Percentiles rank a stretch among this genome's conserved stretches.
Evolutionary conservation across 176 grass and related monocot species (phyloP).

Genomic region (Typha latifolia): DNA sequence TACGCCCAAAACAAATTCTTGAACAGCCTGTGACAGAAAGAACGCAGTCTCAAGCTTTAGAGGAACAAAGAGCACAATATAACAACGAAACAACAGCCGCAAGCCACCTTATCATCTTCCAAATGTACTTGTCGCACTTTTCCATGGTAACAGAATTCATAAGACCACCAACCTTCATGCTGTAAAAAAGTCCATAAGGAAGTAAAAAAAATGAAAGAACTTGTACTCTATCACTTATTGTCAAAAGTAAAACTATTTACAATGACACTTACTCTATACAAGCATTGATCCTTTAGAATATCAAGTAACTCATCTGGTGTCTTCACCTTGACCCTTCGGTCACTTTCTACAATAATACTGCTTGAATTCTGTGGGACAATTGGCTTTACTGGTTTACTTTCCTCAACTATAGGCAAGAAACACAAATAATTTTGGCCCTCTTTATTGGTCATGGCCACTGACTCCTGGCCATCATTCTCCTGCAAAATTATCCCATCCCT

Average conservation of each 20-base stretch:
- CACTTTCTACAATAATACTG: slow-evolving; percentile 73
- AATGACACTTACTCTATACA: slow-evolving; percentile 55
- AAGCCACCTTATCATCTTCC: slow-evolving; percentile 52
- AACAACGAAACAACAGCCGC: slow-evolving; percentile 8
- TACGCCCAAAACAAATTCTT: slow-evolving; percentile 91
- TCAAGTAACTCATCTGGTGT: slow-evolving; percentile 91
- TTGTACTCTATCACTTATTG: neutral
- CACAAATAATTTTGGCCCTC: slow-evolving; percentile 62
- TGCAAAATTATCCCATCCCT: slow-evolving; percentile 24
- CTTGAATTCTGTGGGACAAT: slow-evolving; percentile 70
- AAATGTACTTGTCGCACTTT: slow-evolving; percentile 72
- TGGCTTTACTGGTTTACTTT: slow-evolving; percentile 57
- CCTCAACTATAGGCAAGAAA: slow-evolving; percentile 67
- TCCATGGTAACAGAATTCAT: slow-evolving; percentile 84
- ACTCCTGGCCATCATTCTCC: slow-evolving; percentile 75
- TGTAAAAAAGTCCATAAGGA: slow-evolving; percentile 15
- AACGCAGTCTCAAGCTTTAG: neutral
- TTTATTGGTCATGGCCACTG: slow-evolving; percentile 54
- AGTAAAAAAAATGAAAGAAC: slow-evolving; percentile 3
- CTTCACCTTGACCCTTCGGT: slow-evolving; percentile 61
- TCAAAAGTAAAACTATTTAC: slow-evolving; percentile 11
- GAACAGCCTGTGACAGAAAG: slow-evolving; percentile 42
- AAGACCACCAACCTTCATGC: slow-evolving; percentile 92
- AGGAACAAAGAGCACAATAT: neutral
- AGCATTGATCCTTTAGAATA: slow-evolving; percentile 67